A percentile compares a stretch with the other conserved stretches of the same genome.
Conservation (phyloP, 176 grass and related monocot species). For the Carex pumila region DNA sequence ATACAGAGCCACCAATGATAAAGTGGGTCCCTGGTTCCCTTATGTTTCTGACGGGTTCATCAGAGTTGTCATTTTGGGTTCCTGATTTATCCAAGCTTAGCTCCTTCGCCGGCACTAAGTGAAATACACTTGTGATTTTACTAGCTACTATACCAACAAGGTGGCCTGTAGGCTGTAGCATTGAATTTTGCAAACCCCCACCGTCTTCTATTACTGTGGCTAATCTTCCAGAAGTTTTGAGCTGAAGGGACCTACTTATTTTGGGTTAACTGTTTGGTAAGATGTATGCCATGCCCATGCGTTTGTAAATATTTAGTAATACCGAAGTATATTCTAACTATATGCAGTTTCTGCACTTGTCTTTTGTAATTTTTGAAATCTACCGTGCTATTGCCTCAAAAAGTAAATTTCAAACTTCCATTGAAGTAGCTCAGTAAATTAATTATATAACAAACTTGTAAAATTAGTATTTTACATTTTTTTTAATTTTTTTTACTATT, state of each 20-base stretch:
- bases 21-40: constrained; percentile 80
- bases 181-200: not conserved
- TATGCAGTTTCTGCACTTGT: not conserved
- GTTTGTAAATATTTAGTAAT: not conserved
- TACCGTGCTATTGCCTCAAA: no score
- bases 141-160: not conserved
- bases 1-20: constrained; percentile 80
- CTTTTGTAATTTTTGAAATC: no score
- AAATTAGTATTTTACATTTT: no score
- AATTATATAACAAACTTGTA: no score
- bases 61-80: constrained; percentile 92
- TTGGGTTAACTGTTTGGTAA: not conserved
- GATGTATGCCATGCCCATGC: not conserved
- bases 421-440: no score
- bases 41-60: constrained; percentile 87
- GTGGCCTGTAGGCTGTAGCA: not conserved
- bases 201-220: not conserved
- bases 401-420: no score
- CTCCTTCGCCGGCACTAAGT: constrained; percentile 45
- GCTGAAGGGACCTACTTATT: not conserved
- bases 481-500: no score
- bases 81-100: constrained; percentile 89
- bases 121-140: not conserved
- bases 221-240: not conserved
- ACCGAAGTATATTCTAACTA: not conserved